phyloP scores from a whole-genome alignment of 2,329 filamentous ascomycete species.

The Venturia oleaginea region DNA sequence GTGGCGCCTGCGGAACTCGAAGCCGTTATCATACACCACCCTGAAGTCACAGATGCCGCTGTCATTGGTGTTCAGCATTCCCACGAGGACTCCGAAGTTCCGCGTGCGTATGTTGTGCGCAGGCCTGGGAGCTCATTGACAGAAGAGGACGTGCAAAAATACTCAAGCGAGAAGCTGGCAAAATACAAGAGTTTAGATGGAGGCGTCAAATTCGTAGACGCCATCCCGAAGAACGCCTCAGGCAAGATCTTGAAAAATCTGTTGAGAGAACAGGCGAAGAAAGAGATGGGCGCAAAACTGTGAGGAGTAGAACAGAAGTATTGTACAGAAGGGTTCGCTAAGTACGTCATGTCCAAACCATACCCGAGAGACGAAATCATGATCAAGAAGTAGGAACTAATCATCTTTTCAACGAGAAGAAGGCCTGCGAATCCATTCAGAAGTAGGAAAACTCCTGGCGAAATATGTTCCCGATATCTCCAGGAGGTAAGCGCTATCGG shows the following conservation, averaged over 20 bases:
- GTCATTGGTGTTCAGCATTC: slow-evolving; percentile 25
- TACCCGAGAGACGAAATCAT: too few species aligned
- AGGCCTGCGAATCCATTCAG: too few species aligned
- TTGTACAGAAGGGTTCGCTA: too few species aligned
- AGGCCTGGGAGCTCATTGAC: slow-evolving; percentile 13
- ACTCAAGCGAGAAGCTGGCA: slow-evolving; percentile 58
- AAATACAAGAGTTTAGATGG: slow-evolving; percentile 58
- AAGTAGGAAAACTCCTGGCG: too few species aligned
- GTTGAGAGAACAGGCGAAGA: slow-evolving; percentile 40
- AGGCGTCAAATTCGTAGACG: slow-evolving; percentile 56
- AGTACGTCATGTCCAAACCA: too few species aligned
- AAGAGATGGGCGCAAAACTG: slow-evolving; percentile 16
- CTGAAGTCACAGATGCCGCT: slow-evolving; percentile 22
- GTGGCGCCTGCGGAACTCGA: slow-evolving; percentile 27
- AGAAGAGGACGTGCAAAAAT: slow-evolving; percentile 34
- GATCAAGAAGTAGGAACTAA: too few species aligned
- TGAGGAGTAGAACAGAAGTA: neutral
- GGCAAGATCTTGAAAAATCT: slow-evolving; percentile 65
- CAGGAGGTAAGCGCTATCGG: too few species aligned
- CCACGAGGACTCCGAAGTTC: slow-evolving; percentile 22
- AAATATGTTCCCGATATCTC: too few species aligned
- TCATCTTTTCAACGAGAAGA: too few species aligned
- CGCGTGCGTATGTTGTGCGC: slow-evolving; percentile 22
- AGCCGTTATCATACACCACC: slow-evolving; percentile 21
- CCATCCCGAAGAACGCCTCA: slow-evolving; percentile 63